Evolutionary conservation across 2,329 filamentous ascomycete genomes (phyloP), one percentile per base, ranked within the genome.

Genomic region (Chaetomiaceae sp.): DNA sequence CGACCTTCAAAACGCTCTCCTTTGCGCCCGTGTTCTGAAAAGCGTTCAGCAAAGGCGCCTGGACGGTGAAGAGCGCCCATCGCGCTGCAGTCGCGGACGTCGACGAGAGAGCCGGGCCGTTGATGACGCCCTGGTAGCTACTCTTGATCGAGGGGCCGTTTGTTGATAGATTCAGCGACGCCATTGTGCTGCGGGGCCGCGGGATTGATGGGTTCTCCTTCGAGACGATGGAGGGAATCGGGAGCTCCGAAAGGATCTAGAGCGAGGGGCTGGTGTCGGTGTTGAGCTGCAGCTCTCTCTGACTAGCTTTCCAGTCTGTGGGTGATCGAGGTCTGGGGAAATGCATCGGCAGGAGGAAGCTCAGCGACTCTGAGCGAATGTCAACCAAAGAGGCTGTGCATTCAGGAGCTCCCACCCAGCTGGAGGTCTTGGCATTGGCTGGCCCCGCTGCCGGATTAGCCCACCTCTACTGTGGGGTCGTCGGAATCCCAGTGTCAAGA

Each of bases 1-100:
- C 90, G 45, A 99, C 92, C 72, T 96, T 97, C 60, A 99, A 74
- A 1, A 96, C 82, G 68, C 92, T 97, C 72, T 97, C 92, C 73
- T 96, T 97, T 59, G 82, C 77, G 34, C 81, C 85, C 51, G 81
- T 78, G 66, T 93, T 88, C 70, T 96, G 89, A 69, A 99, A 99
- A 53, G 91, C 91, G 73, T 87, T 97, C 66, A 89, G 79, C 35
- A 99, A 81, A 48, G 93, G 93, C 54, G 92, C 88, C 67, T 93
- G 88, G 35, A 99, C 93, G 7, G 88, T 87, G 73, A 95, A 96
- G 55, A 99, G 76, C 17, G 89, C 92, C 93, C 93, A 99, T 74
- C 92, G 88, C 56, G 82, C 90, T 65, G 87, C 88, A 42, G 90
- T 96, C 34, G 88, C 79, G 42, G 91, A 96, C 65, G 75, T 76